Evolutionary conservation across 2,329 filamentous ascomycete species (phyloP).

Genomic region (Verticillium nonalfalfae): DNA sequence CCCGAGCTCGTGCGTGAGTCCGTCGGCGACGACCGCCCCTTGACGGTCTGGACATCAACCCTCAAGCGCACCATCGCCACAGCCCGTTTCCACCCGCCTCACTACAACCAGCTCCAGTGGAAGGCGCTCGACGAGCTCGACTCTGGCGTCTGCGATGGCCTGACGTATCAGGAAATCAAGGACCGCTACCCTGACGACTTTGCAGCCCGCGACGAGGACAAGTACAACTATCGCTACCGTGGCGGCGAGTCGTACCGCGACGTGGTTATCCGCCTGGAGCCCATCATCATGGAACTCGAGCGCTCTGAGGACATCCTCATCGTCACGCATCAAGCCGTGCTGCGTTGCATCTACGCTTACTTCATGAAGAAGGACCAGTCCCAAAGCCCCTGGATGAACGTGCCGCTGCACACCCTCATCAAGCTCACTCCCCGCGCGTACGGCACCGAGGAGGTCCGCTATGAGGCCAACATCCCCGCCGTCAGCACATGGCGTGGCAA

Average conservation of each 20-base stretch:
- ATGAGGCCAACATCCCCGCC: slow-evolving; percentile 86
- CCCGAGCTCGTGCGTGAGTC: slow-evolving; percentile 81
- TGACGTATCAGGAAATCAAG: slow-evolving; percentile 94
- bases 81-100: slow-evolving; percentile 68
- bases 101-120: slow-evolving; percentile 96
- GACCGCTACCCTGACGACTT: slow-evolving; percentile 91
- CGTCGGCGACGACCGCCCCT: slow-evolving; percentile 61
- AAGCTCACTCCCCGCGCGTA: slow-evolving; percentile 94
- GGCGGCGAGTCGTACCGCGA: slow-evolving; percentile 94
- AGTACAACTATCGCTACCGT: slow-evolving; percentile 98
- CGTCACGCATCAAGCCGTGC: slow-evolving; percentile 93
- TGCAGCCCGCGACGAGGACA: slow-evolving; percentile 90
- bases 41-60: slow-evolving; percentile 58
- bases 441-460: slow-evolving; percentile 81
- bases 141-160: slow-evolving; percentile 89
- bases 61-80: slow-evolving; percentile 85
- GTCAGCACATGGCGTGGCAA: slow-evolving; percentile 96
- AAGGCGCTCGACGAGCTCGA: slow-evolving; percentile 97
- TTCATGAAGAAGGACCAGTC: slow-evolving; percentile 97
- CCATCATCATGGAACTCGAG: slow-evolving; percentile 99
- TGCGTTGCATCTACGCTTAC: slow-evolving; percentile 96
- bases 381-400: slow-evolving; percentile 96
- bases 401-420: slow-evolving; percentile 92
- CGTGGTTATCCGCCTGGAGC: slow-evolving; percentile 93
- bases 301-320: slow-evolving; percentile 95